Evolutionary conservation across 2,329 filamentous ascomycete genomes (phyloP).

Genomic region (Fusarium sororula): DNA sequence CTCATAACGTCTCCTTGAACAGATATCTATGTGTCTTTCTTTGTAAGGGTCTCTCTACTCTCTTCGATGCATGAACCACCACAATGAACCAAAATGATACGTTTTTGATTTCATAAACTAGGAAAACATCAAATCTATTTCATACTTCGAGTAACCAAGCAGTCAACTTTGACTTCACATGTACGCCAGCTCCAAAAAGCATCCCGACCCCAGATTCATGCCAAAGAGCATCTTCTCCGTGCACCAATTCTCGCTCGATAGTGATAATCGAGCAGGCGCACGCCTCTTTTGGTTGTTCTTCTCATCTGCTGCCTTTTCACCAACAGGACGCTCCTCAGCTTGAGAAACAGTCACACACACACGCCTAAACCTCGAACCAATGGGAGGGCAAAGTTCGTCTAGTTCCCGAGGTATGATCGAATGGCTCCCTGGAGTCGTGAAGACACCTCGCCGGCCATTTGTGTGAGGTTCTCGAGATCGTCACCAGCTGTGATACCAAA

Average conservation of each 20-base stretch:
- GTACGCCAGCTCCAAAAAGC: slow-evolving; percentile 45
- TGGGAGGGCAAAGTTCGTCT: slow-evolving; percentile 28
- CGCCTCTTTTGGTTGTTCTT: slow-evolving; percentile 11
- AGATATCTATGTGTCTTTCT: background rate
- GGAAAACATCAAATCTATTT: slow-evolving; percentile 44
- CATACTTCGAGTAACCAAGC: slow-evolving; percentile 46
- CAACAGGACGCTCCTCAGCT: slow-evolving; percentile 9
- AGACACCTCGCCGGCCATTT: slow-evolving; percentile 85
- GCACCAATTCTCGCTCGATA: slow-evolving; percentile 19
- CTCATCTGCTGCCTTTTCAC: slow-evolving; percentile 19
- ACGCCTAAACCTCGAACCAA: background rate
- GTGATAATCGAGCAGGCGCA: slow-evolving; percentile 15
- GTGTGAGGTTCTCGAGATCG: slow-evolving; percentile 89
- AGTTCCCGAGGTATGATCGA: slow-evolving; percentile 70
- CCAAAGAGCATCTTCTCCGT: slow-evolving; percentile 16
- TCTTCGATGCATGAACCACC: background rate
- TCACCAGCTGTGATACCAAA: slow-evolving; percentile 97
- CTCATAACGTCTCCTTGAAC: background rate
- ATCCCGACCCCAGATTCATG: slow-evolving; percentile 38
- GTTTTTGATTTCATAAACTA: slow-evolving; percentile 22
- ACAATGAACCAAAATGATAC: background rate
- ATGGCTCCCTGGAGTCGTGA: slow-evolving; percentile 82
- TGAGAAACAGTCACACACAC: slow-evolving; percentile 16
- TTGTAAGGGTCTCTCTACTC: background rate
- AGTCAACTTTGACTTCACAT: slow-evolving; percentile 44